Percentiles rank a stretch among this genome's conserved stretches.
Evolutionary conservation across 2,329 filamentous ascomycete genomes (phyloP).

Genomic region (Dactylellina parvicollis): DNA sequence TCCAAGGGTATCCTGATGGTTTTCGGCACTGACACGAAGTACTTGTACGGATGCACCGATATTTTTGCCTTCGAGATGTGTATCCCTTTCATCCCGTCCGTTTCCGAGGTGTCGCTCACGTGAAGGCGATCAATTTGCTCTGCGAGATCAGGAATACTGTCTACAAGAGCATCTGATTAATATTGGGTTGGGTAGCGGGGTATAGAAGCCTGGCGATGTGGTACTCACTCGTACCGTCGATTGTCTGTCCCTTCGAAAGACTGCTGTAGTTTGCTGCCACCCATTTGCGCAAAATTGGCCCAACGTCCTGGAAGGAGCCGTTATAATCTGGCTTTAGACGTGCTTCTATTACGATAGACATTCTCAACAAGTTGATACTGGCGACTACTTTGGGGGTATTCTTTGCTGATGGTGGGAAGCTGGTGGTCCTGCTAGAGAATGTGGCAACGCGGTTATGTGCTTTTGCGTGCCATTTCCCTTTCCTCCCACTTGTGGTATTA

Average conservation of each 20-base stretch:
- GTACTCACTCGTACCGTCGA: constrained; percentile 26
- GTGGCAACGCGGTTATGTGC: neutral
- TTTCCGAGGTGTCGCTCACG: constrained; percentile 31
- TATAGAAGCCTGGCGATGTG: neutral
- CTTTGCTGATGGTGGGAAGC: neutral
- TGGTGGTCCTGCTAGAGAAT: neutral
- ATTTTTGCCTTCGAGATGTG: constrained; percentile 30
- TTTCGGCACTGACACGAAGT: constrained; percentile 30
- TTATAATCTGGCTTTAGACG: constrained; percentile 11
- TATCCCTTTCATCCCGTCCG: neutral
- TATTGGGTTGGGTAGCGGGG: neutral
- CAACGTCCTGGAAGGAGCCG: constrained; percentile 7
- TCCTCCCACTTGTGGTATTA: no score
- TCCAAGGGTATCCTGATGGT: constrained; percentile 37
- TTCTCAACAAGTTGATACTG: neutral
- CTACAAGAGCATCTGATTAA: constrained; percentile 20
- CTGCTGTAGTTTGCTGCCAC: constrained; percentile 18
- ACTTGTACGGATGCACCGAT: constrained; percentile 49
- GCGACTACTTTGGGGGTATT: neutral
- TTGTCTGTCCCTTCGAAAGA: constrained; percentile 27
- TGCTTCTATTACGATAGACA: constrained; percentile 37
- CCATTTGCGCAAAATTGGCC: constrained; percentile 20
- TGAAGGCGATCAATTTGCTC: constrained; percentile 24
- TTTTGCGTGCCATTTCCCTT: no score
- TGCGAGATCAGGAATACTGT: constrained; percentile 18